phyloP scores from a whole-genome alignment of 208 protist genomes.

The Crithidia brevicula region DNA sequence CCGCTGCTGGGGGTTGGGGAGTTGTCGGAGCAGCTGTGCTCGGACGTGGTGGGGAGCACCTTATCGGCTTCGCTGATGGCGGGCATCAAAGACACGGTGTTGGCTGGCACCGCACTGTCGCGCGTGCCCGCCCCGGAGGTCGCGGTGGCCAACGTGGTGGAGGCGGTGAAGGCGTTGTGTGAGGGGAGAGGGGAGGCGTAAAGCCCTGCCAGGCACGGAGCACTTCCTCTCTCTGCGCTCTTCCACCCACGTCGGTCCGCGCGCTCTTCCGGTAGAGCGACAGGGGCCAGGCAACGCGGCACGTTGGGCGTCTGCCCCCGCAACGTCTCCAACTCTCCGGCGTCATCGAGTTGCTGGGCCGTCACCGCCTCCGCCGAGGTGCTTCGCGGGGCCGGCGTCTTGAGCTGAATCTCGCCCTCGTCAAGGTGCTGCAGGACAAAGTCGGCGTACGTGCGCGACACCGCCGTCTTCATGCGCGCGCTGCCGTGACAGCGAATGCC shows the following conservation, averaged over 20 bases:
- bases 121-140: too few species aligned
- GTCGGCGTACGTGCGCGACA: constrained; percentile 37
- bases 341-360: constrained; percentile 32
- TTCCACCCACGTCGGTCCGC: background rate
- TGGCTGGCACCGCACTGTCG: too few species aligned
- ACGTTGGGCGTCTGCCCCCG: constrained; percentile 44
- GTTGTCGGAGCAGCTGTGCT: constrained; percentile 38
- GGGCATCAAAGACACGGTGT: background rate
- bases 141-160: background rate
- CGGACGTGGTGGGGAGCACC: constrained; percentile 16
- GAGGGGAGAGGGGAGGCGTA: background rate
- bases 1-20: constrained; percentile 33
- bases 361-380: constrained; percentile 14
- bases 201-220: too few species aligned
- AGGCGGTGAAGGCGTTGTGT: background rate
- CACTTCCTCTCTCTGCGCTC: too few species aligned
- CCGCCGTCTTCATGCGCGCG: constrained; percentile 30
- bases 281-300: constrained; percentile 30
- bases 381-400: constrained; percentile 8
- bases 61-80: constrained; percentile 1
- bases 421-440: constrained; percentile 37
- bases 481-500: constrained; percentile 55
- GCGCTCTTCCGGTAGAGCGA: constrained; percentile 16
- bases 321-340: constrained; percentile 44
- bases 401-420: constrained; percentile 18